These are phyloP conservation scores for Madurella mycetomatis DNA, from an alignment of 2,329 filamentous ascomycete genomes.

Conservation along the genomic window DNA sequence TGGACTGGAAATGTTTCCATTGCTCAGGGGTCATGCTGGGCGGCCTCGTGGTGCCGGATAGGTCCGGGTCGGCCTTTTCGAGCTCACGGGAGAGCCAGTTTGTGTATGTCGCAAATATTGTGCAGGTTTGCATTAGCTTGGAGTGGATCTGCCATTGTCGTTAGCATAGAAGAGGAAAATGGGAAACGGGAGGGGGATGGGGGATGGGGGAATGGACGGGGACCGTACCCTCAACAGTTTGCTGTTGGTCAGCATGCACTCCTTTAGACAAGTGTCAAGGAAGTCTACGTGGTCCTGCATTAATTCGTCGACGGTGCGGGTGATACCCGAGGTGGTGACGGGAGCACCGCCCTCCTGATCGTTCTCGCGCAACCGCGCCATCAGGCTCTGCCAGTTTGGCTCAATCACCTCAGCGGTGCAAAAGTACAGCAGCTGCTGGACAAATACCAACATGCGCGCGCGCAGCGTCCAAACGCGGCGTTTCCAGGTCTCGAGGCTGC, in stretches of 20 bases:
- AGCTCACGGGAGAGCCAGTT: slow-evolving; percentile 81
- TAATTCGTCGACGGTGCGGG: slow-evolving; percentile 85
- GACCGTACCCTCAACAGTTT: slow-evolving; percentile 77
- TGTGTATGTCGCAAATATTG: slow-evolving; percentile 87
- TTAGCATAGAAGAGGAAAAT: slow-evolving; percentile 19
- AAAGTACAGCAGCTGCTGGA: slow-evolving; percentile 94
- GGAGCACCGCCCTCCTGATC: slow-evolving; percentile 17
- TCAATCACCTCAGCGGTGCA: slow-evolving; percentile 97
- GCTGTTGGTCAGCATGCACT: slow-evolving; percentile 97
- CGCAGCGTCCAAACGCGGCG: slow-evolving; percentile 85
- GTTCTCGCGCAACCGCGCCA: slow-evolving; percentile 65
- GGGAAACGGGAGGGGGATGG: neutral
- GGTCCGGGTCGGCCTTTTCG: slow-evolving; percentile 75
- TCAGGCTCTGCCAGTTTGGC: slow-evolving; percentile 92
- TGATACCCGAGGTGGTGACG: slow-evolving; percentile 31
- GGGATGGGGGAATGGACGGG: neutral
- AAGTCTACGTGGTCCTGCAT: slow-evolving; percentile 99
- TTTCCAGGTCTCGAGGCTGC: slow-evolving; percentile 84
- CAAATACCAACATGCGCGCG: slow-evolving; percentile 92
- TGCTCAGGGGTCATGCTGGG: slow-evolving; percentile 56
- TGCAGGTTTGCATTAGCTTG: slow-evolving; percentile 94
- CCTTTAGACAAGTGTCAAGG: slow-evolving; percentile 93
- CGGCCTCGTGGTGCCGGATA: slow-evolving; percentile 56
- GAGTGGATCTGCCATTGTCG: slow-evolving; percentile 71
- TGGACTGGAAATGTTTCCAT: slow-evolving; percentile 54